Conservation (phyloP, 371 early-diverging fungal genomes). For the Mucor ambiguus region DNA sequence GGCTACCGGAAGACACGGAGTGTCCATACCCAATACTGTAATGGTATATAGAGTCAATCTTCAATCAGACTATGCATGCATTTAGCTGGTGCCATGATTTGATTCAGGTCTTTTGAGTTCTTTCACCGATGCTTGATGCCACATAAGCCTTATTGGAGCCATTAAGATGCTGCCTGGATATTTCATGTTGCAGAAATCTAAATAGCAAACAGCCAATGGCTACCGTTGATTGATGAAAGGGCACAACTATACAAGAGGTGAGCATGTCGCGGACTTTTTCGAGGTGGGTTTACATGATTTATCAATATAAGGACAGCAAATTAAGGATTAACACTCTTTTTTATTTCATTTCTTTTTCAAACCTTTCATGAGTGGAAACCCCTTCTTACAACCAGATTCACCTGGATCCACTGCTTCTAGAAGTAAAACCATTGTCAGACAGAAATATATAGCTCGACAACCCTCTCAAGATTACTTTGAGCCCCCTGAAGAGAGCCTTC, state of each 20-base stretch:
- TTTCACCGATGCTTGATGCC: no score
- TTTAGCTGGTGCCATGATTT: no score
- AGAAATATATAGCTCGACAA: constrained; percentile 15
- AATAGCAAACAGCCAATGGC: neutral
- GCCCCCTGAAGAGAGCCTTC: constrained; percentile 10
- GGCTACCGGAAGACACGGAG: no score
- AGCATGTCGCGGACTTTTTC: neutral
- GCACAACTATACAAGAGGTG: neutral
- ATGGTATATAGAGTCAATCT: no score
- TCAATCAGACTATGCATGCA: no score
- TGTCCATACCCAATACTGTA: no score
- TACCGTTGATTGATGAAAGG: neutral
- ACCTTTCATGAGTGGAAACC: constrained; percentile 22
- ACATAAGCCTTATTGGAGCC: no score
- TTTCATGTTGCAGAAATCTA: neutral
- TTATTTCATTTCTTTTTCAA: neutral
- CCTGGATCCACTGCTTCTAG: constrained; percentile 11
- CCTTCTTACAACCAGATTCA: constrained; percentile 22
- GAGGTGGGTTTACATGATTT: neutral
- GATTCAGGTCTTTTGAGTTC: no score
- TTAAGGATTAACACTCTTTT: neutral
- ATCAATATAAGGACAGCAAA: neutral
- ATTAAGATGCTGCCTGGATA: no score
- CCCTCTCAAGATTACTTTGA: constrained; percentile 19
- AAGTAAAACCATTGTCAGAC: constrained; percentile 15